phyloP scores from a whole-genome alignment of 257 asterid genomes.

The Nicotiana benthamiana region DNA sequence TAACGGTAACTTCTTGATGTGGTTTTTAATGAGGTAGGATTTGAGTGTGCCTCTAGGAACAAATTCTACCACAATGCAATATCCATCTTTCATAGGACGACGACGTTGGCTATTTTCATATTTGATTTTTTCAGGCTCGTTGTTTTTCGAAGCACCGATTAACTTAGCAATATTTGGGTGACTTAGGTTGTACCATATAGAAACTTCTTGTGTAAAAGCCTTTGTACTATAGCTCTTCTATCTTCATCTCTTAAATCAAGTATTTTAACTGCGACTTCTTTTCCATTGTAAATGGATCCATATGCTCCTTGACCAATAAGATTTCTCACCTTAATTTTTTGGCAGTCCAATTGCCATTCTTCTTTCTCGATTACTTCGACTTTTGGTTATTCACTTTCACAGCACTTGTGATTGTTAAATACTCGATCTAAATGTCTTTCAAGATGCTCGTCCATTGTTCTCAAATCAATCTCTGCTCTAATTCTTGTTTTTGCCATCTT shows the following conservation, averaged over 20 bases:
- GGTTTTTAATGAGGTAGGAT: not conserved
- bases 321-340: not conserved
- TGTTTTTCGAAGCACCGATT: slow-evolving; percentile 11
- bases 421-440: not conserved
- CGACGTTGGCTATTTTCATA: no score
- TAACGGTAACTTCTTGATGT: not conserved
- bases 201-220: slow-evolving; percentile 8
- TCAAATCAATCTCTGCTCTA: not conserved
- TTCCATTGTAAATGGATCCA: no score
- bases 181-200: slow-evolving; percentile 9
- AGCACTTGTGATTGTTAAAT: not conserved
- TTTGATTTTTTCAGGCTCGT: not conserved
- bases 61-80: slow-evolving; percentile 12
- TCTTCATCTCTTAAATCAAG: not conserved
- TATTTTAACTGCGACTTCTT: slow-evolving; percentile 5
- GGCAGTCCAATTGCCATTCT: not conserved
- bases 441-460: not conserved
- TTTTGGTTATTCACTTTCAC: not conserved
- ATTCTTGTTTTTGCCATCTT: not conserved
- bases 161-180: slow-evolving; percentile 17
- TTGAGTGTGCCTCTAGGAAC: slow-evolving; percentile 14
- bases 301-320: not conserved
- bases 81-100: not conserved
- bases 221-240: not conserved
- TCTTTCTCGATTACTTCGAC: not conserved